Percentiles rank a stretch among this genome's conserved stretches.
Evolutionary conservation across 2,329 filamentous ascomycete species (phyloP).

Genomic region (Clarireedia hainanense): DNA sequence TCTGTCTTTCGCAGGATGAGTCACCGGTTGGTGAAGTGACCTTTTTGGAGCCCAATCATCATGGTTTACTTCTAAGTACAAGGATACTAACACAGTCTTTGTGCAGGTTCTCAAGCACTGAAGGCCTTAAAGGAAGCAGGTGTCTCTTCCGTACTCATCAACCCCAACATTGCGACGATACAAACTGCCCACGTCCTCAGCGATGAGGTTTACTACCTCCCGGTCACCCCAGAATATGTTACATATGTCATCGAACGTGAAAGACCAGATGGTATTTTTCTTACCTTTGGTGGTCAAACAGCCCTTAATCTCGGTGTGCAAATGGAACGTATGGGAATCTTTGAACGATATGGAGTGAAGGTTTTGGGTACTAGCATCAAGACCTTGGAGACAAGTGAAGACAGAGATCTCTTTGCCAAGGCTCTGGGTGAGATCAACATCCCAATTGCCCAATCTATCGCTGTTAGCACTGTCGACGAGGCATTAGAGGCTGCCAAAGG

Average conservation of each 20-base stretch:
- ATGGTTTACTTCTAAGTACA: neutral
- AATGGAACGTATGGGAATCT: slow-evolving; percentile 93
- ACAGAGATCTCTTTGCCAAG: slow-evolving; percentile 92
- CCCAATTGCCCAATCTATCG: slow-evolving; percentile 92
- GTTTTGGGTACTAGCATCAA: slow-evolving; percentile 92
- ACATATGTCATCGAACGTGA: slow-evolving; percentile 96
- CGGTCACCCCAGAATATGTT: slow-evolving; percentile 95
- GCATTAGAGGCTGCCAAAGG: slow-evolving; percentile 78
- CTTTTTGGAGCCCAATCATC: neutral
- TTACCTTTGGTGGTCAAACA: slow-evolving; percentile 96
- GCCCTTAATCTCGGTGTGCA: slow-evolving; percentile 93
- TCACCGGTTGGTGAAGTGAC: slow-evolving; percentile 11
- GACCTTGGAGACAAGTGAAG: slow-evolving; percentile 89
- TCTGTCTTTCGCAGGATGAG: slow-evolving; percentile 16
- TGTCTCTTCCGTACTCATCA: slow-evolving; percentile 85
- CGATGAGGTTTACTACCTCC: slow-evolving; percentile 97
- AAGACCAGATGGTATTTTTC: slow-evolving; percentile 91
- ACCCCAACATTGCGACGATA: slow-evolving; percentile 97
- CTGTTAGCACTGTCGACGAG: slow-evolving; percentile 84
- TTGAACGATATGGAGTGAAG: slow-evolving; percentile 90
- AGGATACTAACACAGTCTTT: slow-evolving; percentile 16
- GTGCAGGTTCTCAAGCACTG: slow-evolving; percentile 80
- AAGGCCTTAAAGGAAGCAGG: slow-evolving; percentile 96
- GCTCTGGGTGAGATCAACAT: slow-evolving; percentile 96
- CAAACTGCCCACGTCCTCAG: slow-evolving; percentile 94